These are phyloP conservation scores for Cyclocybe cylindracea DNA, from an alignment of 768 basidiomycete species.

Conservation along the genomic window DNA sequence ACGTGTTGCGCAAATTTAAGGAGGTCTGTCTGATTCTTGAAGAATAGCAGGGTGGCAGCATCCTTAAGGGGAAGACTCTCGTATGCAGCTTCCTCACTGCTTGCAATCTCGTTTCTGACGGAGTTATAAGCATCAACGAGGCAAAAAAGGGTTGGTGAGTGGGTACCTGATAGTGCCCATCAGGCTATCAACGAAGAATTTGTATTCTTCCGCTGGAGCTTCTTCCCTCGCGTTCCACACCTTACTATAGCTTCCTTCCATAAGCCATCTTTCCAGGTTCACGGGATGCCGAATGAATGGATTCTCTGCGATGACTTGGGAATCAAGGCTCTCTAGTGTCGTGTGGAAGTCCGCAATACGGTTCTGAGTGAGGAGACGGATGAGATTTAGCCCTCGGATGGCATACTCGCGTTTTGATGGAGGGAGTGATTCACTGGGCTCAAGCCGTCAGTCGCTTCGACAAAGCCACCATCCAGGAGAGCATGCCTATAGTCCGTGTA, in stretches of 20 bases:
- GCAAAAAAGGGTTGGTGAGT: background rate
- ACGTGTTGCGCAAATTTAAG: conserved; percentile 83
- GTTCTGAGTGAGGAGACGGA: conserved; percentile 92
- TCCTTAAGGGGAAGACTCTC: conserved; percentile 88
- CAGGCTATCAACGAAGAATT: conserved; percentile 88
- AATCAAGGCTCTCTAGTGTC: conserved; percentile 85
- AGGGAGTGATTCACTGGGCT: conserved; percentile 64
- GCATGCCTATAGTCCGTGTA: conserved; percentile 80
- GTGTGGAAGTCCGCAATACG: conserved; percentile 98
- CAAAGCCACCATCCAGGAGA: background rate
- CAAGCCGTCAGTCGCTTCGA: background rate
- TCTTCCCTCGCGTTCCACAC: conserved; percentile 95
- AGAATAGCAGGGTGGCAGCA: conserved; percentile 90
- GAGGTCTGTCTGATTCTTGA: conserved; percentile 78
- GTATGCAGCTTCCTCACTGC: conserved; percentile 94
- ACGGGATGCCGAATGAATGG: conserved; percentile 83
- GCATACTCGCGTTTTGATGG: conserved; percentile 86
- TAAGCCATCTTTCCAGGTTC: conserved; percentile 93
- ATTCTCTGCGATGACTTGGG: conserved; percentile 67
- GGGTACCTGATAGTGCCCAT: conserved; percentile 90
- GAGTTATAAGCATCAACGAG: background rate
- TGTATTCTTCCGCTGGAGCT: conserved; percentile 93
- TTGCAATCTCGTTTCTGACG: conserved; percentile 91
- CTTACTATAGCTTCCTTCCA: conserved; percentile 98
- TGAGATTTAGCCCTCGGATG: conserved; percentile 91